Evolutionary conservation across 768 basidiomycete species (phyloP), one percentile per base, ranked within the genome.

Genomic region (Tricholoma matsutake): DNA sequence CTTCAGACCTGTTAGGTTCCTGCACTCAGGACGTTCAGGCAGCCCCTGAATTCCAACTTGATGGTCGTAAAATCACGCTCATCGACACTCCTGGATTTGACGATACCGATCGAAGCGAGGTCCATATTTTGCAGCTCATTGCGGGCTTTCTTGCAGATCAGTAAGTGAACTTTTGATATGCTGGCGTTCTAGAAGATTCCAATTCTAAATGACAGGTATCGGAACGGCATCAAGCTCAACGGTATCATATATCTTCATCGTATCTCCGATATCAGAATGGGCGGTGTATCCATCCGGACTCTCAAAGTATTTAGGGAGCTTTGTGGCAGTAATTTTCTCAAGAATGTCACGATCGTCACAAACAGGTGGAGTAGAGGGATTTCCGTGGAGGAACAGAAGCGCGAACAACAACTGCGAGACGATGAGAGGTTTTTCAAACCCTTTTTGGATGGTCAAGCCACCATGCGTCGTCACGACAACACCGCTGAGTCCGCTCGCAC

Each of bases 261-360:
- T 11, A 76, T 76, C 57, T 60, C 65, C 13, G 77, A 76, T 47
- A 63, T 73, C 61, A 60, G 75, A 25, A 73, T 76, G 69, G 74
- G 76, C 49, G 75, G 76, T 35, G 71, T 69, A 6, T 73, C 76
- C 34, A 73, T 68, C 43, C 73, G 73, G 63, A 81, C 80, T 64
- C 78, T 80, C 56, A 72, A 69, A 35, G 72, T 80, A 67, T 81
- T 80, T 65, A 71, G 72, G 55, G 71, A 78, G 56, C 69, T 80
- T 14, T 81, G 79, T 63, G 79, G 79, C 31, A 74, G 74, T 22
- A 68, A 61, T 55, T 69, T 75, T 7, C 75, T 81, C 61, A 71
- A 72, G 51, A 80, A 81, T 63, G 80, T 80, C 54, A 72, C 78
- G 43, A 71, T 81, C 59, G 76, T 76, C 56, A 80, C 80, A 60